Conservation (phyloP, 2,329 filamentous ascomycete species). For the Xylaria polymorpha region DNA sequence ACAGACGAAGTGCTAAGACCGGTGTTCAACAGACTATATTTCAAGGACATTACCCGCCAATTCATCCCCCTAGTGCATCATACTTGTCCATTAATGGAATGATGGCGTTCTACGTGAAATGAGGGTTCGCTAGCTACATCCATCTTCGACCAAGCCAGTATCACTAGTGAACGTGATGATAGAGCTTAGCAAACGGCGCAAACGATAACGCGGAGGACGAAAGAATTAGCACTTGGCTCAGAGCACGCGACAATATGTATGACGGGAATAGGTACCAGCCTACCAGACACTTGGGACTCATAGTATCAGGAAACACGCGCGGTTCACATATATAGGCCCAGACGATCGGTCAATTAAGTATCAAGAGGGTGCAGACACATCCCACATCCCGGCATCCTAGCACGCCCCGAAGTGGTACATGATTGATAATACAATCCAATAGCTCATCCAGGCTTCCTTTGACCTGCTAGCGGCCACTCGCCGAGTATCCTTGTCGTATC, state of each 20-base stretch:
- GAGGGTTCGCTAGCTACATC: neutral
- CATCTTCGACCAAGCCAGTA: neutral
- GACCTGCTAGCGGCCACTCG: neutral
- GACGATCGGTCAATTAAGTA: neutral
- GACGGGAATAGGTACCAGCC: neutral
- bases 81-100: neutral
- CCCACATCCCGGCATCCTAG: slow-evolving; percentile 9
- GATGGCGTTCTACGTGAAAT: neutral
- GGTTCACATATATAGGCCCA: neutral
- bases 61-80: neutral
- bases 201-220: neutral
- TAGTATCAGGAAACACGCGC: too few relatives aligned
- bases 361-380: neutral
- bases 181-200: neutral
- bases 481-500: neutral
- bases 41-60: slow-evolving; percentile 12
- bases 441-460: neutral
- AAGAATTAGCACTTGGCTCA: neutral
- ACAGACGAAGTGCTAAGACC: neutral
- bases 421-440: neutral
- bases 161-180: neutral
- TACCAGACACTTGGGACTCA: neutral
- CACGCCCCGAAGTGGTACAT: neutral
- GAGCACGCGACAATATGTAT: neutral
- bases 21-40: neutral